Evolutionary conservation across 2,329 filamentous ascomycete species (phyloP).

Genomic region (Raffaelea arxii): DNA sequence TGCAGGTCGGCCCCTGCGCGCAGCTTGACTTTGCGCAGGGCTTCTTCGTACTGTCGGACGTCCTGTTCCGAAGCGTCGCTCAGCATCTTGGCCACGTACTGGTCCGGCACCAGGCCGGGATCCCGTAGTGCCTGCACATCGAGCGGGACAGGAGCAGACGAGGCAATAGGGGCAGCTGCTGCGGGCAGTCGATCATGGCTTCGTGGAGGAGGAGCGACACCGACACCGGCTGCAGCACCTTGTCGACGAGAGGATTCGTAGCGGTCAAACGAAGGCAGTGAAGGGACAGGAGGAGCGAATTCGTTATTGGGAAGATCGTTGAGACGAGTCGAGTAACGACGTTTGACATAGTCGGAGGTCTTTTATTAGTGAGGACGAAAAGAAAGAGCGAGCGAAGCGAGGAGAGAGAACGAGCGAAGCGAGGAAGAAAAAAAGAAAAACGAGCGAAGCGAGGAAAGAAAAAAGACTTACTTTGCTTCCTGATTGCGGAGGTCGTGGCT

Average conservation of each 20-base stretch:
- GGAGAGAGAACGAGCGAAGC: too few species aligned
- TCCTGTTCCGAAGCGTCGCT: constrained; percentile 82
- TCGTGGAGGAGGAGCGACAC: constrained; percentile 43
- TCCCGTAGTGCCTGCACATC: constrained; percentile 73
- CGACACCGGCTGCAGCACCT: constrained; percentile 33
- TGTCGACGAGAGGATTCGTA: constrained; percentile 38
- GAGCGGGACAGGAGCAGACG: constrained; percentile 47
- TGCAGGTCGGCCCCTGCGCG: constrained; percentile 78
- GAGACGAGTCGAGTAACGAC: constrained; percentile 88
- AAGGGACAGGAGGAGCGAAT: constrained; percentile 65
- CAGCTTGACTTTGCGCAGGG: constrained; percentile 65
- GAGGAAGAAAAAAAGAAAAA: too few species aligned
- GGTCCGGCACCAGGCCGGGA: constrained; percentile 67
- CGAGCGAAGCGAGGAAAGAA: too few species aligned
- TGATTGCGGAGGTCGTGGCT: constrained; percentile 37
- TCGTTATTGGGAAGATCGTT: constrained; percentile 69
- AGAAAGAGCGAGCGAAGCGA: too few species aligned
- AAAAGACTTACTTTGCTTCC: constrained; percentile 42
- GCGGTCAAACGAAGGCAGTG: constrained; percentile 49
- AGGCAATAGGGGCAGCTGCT: neutral
- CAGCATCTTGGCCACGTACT: constrained; percentile 65
- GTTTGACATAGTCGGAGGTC: constrained; percentile 80
- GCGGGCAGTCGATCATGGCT: constrained; percentile 17
- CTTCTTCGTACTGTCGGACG: constrained; percentile 70
- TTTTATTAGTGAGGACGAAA: too few species aligned